Base-by-base conservation (phyloP, 164 flowering plant genomes). In the Vitis rupestris region DNA sequence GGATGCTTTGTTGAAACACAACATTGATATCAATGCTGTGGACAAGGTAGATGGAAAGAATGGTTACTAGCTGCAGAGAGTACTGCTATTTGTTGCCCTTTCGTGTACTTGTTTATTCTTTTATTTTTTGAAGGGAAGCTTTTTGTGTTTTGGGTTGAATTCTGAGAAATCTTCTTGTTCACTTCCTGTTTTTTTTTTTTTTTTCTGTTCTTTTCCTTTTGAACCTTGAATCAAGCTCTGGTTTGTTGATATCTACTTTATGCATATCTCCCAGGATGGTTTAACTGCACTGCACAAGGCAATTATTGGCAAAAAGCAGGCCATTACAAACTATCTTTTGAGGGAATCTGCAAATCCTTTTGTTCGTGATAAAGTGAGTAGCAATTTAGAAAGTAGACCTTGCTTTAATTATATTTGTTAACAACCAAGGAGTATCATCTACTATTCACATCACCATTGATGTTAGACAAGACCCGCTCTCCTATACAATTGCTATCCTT, bases 271-370 rank as follows among this genome's bases (percentile, higher is more conserved):
- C 27, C 79, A 92, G 99, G 79, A 84, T 83, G 94, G 97, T 58
- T 81, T 89, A 76, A 87, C 92, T 72, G 96, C 97, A 62, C 82
- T 95, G 49, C 99, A 95, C 81, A 92, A 73, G 83, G 94, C 98
- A 67, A 91, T 93, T 57, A 72, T 86, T 55, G 78, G 87, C 74
- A 95, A 89, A 74, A 91, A 91, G 79, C 92, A 84, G 81, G 98
- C 99, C n/a, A 74, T 93, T 50, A 82, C 86, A 19, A 88, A 88
- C 82, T 92, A 78, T 82, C 94, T 95, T 63, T 74, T 95, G 76
- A 86, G 98, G 81, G 92, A 95, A 74, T 91, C 94, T 9, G 94
- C 98, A 29, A 85, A 87, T 76, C 98, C 99, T 31, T 84, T 93
- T 79, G 83, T 90, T 70, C 81, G 80, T 60, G 99, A 95, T 68